Percentiles rank a stretch among this genome's conserved stretches.
phyloP scores from a whole-genome alignment of 257 asterid species.

The Solanum pimpinellifolium region DNA sequence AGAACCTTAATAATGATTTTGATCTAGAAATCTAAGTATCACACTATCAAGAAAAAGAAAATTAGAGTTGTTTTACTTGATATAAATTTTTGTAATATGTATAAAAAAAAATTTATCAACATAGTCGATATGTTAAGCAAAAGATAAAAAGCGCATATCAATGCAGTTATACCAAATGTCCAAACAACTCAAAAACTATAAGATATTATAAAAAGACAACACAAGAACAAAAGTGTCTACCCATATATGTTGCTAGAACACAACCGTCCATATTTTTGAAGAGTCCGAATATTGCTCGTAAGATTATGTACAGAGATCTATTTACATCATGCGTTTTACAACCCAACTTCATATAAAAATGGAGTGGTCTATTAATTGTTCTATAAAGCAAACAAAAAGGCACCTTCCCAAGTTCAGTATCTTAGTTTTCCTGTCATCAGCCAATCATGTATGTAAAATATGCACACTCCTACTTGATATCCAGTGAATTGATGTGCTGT shows the following conservation, averaged over 20 bases:
- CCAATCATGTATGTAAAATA: neutral
- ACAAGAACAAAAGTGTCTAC: neutral
- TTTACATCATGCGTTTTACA: neutral
- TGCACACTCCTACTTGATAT: neutral
- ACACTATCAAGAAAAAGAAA: neutral
- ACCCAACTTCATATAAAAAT: neutral
- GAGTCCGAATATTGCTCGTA: neutral
- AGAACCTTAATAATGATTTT: neutral
- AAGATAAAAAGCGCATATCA: neutral
- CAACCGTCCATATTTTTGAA: neutral
- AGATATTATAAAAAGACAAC: neutral
- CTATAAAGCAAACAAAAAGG: neutral
- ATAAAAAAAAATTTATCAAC: neutral
- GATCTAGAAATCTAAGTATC: neutral
- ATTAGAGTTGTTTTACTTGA: neutral
- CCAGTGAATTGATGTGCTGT: neutral
- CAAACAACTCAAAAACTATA: neutral
- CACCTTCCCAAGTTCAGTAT: neutral
- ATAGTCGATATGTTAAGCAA: neutral
- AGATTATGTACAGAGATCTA: neutral
- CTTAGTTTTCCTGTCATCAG: constrained; percentile 1
- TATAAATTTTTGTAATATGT: too few species aligned
- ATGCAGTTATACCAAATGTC: neutral
- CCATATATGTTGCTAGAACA: neutral
- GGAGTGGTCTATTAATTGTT: neutral